Percentiles rank a stretch among this genome's conserved stretches.
Evolutionary conservation across 2,329 filamentous ascomycete genomes (phyloP).

Genomic region (Fusarium robinianum): DNA sequence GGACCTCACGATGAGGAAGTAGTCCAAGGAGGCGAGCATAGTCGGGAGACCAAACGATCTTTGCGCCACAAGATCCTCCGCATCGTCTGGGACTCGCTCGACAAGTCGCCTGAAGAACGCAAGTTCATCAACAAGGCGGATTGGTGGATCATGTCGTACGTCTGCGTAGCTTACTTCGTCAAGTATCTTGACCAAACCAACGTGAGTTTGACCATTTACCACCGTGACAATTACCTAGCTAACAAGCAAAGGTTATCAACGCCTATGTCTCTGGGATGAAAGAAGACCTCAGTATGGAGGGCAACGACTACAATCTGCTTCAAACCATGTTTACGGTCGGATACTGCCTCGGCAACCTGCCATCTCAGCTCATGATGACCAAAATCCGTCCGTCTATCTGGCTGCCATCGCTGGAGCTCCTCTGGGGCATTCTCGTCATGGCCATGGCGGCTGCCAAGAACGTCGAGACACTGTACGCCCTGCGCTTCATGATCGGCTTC

Average conservation of each 20-base stretch:
- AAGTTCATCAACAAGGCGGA: conserved; percentile 42
- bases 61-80: conserved; percentile 1
- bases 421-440: conserved; percentile 38
- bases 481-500: conserved; percentile 49
- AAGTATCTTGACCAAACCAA: conserved; percentile 43
- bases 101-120: conserved; percentile 41
- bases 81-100: conserved; percentile 39
- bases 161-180: conserved; percentile 44
- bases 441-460: conserved; percentile 44
- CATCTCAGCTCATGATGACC: conserved; percentile 45
- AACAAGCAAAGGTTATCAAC: conserved; percentile 38
- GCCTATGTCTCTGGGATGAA: conserved; percentile 50
- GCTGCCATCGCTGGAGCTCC: conserved; percentile 43
- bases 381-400: conserved; percentile 44
- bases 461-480: conserved; percentile 40
- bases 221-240: too few species aligned
- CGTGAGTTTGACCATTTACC: too few species aligned
- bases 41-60: not conserved
- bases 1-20: too few species aligned
- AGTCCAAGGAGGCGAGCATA: not conserved
- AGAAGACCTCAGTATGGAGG: conserved; percentile 54
- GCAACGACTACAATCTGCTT: conserved; percentile 58
- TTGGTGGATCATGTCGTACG: conserved; percentile 42
- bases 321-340: conserved; percentile 60
- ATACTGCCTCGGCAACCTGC: conserved; percentile 55